Conservation (phyloP, 2,329 filamentous ascomycete genomes). For the Penicillium brasilianum region DNA sequence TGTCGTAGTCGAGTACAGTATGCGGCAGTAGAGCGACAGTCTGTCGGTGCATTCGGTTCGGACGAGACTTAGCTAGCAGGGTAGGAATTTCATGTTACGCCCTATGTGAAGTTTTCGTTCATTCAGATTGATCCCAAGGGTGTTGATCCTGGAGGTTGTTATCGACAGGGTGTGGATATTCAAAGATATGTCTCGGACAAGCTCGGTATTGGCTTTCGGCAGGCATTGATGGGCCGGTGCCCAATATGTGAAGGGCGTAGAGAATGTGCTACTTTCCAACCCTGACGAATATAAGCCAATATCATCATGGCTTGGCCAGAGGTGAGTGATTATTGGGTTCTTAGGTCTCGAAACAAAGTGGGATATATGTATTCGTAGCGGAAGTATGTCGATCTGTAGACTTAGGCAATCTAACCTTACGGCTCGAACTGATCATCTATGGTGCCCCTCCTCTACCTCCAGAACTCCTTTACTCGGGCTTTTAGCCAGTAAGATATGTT, state of each 20-base stretch:
- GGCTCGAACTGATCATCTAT: background rate
- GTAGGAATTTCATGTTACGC: background rate
- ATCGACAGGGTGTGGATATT: background rate
- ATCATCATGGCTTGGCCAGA: background rate
- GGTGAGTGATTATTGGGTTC: background rate
- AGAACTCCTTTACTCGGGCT: background rate
- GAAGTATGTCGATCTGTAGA: background rate
- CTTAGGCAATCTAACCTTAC: background rate
- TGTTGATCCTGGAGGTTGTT: background rate
- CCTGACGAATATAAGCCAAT: too few species aligned
- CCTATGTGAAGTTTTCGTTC: background rate
- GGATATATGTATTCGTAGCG: background rate
- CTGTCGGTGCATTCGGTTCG: background rate
- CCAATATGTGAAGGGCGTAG: background rate
- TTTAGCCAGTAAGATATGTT: background rate
- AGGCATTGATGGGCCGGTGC: background rate
- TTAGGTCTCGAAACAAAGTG: background rate
- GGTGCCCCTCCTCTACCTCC: background rate
- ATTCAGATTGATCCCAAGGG: background rate
- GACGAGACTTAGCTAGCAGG: background rate
- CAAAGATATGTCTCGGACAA: background rate
- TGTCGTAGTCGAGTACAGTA: background rate
- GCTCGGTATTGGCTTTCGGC: background rate
- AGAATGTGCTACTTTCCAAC: background rate
- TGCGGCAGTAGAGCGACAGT: slow-evolving; percentile 1